These are phyloP conservation scores for Suillus weaverae DNA, from an alignment of 768 basidiomycete genomes.

Conservation along the genomic window DNA sequence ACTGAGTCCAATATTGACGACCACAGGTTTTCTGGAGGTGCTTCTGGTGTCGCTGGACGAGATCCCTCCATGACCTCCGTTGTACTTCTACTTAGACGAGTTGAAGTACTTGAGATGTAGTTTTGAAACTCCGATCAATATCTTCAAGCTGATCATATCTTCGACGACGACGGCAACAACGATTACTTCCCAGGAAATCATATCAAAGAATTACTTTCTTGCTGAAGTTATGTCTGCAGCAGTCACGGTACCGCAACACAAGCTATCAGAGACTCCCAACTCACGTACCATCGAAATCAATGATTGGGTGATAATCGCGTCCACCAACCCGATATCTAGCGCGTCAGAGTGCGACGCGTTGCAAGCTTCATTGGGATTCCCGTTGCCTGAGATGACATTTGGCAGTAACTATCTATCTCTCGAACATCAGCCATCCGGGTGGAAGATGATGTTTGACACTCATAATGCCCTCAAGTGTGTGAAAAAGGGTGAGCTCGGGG, in stretches of 20 bases:
- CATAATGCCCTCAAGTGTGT: slow-evolving; percentile 69
- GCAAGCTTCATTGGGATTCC: slow-evolving; percentile 65
- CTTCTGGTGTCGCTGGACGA: slow-evolving; percentile 69
- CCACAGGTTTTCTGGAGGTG: slow-evolving; percentile 85
- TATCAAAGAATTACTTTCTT: slow-evolving; percentile 14
- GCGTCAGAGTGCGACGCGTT: slow-evolving; percentile 72
- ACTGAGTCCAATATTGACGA: slow-evolving; percentile 89
- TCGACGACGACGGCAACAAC: slow-evolving; percentile 10
- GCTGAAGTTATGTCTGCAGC: slow-evolving; percentile 39
- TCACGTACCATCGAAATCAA: slow-evolving; percentile 66
- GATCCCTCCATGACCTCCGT: slow-evolving; percentile 37
- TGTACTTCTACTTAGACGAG: not conserved
- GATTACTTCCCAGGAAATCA: not conserved
- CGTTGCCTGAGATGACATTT: slow-evolving; percentile 97
- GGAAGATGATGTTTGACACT: slow-evolving; percentile 66
- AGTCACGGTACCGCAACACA: slow-evolving; percentile 57
- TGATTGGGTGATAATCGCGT: slow-evolving; percentile 69
- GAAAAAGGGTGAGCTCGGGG: slow-evolving; percentile 69
- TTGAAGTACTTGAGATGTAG: not conserved
- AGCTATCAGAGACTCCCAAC: slow-evolving; percentile 66
- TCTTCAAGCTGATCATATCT: slow-evolving; percentile 7
- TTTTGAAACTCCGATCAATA: slow-evolving; percentile 28
- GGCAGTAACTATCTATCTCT: slow-evolving; percentile 78
- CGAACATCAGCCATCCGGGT: slow-evolving; percentile 61
- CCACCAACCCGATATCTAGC: slow-evolving; percentile 78